These are phyloP conservation scores for Heteromeles arbutifolia DNA, from an alignment of 306 rosid genomes.

Conservation along the genomic window DNA sequence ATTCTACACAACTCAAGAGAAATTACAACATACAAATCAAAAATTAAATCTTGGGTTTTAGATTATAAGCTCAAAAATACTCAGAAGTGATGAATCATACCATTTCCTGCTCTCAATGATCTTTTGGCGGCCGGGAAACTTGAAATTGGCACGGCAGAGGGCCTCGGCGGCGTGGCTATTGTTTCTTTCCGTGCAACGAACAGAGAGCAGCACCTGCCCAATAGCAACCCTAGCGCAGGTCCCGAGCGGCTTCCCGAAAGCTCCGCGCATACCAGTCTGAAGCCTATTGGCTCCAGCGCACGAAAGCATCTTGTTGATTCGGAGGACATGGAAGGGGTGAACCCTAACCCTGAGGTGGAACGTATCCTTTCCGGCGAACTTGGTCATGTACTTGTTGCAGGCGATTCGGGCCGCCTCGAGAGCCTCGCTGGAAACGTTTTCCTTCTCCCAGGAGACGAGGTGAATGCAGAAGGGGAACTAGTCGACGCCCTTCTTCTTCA, in stretches of 20 bases:
- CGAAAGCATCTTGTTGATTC: slow-evolving; percentile 86
- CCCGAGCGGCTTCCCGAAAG: slow-evolving; percentile 81
- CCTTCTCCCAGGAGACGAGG: slow-evolving; percentile 87
- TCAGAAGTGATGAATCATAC: slow-evolving; percentile 9
- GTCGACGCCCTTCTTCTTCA: slow-evolving; percentile 88
- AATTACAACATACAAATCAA: neutral
- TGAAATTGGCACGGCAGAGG: slow-evolving; percentile 69
- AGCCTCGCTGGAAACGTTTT: slow-evolving; percentile 73
- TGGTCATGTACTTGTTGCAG: slow-evolving; percentile 75
- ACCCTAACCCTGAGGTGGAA: slow-evolving; percentile 76
- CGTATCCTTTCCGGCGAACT: slow-evolving; percentile 67
- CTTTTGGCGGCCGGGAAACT: slow-evolving; percentile 75
- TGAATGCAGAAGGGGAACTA: slow-evolving; percentile 92
- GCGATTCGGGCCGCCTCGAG: slow-evolving; percentile 79
- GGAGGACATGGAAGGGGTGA: slow-evolving; percentile 76
- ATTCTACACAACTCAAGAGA: neutral
- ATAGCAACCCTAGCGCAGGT: slow-evolving; percentile 72
- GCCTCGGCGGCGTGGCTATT: slow-evolving; percentile 64
- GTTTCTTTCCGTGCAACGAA: slow-evolving; percentile 57
- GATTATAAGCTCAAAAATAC: neutral
- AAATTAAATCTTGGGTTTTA: neutral
- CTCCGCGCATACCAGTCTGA: slow-evolving; percentile 87
- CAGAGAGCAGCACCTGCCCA: slow-evolving; percentile 70
- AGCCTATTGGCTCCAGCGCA: slow-evolving; percentile 93
- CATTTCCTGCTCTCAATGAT: slow-evolving; percentile 76